phyloP scores from a whole-genome alignment of 148 eudicot genomes.

The Rhododendron molle region DNA sequence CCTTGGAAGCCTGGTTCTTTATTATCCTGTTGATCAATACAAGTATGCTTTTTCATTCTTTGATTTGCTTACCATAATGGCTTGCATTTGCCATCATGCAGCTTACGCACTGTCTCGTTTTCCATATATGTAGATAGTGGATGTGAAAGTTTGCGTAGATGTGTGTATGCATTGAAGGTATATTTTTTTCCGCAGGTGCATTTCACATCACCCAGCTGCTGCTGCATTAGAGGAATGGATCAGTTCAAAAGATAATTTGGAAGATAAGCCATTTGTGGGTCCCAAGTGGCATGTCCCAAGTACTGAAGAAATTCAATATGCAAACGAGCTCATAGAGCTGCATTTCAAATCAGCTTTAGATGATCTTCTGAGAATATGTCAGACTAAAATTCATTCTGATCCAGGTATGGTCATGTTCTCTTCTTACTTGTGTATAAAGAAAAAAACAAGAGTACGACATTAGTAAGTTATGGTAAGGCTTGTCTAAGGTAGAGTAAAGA shows the following conservation, averaged over 20 bases:
- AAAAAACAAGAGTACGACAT: neutral
- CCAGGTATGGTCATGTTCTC: constrained; percentile 42
- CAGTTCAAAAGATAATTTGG: constrained; percentile 60
- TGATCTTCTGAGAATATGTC: constrained; percentile 71
- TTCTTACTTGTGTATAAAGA: neutral
- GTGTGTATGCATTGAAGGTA: neutral
- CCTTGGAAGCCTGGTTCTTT: constrained; percentile 84
- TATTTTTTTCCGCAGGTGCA: constrained; percentile 49
- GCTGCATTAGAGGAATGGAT: constrained; percentile 84
- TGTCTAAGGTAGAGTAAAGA: neutral
- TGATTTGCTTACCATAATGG: neutral
- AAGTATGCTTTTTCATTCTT: constrained; percentile 40
- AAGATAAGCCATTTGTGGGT: constrained; percentile 37
- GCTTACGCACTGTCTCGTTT: neutral
- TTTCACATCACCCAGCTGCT: constrained; percentile 54
- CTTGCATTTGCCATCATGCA: neutral
- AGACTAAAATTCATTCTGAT: constrained; percentile 74
- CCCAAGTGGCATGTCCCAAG: constrained; percentile 94
- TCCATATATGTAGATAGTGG: neutral
- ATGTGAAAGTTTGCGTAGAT: neutral
- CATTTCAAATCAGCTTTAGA: constrained; percentile 85
- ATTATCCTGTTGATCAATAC: constrained; percentile 92
- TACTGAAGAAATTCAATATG: constrained; percentile 71
- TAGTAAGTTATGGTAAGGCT: neutral
- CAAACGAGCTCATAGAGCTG: constrained; percentile 81